These are phyloP conservation scores for Sporothrix pseudoabietina DNA, from an alignment of 2,329 filamentous ascomycete genomes.

Conservation along the genomic window DNA sequence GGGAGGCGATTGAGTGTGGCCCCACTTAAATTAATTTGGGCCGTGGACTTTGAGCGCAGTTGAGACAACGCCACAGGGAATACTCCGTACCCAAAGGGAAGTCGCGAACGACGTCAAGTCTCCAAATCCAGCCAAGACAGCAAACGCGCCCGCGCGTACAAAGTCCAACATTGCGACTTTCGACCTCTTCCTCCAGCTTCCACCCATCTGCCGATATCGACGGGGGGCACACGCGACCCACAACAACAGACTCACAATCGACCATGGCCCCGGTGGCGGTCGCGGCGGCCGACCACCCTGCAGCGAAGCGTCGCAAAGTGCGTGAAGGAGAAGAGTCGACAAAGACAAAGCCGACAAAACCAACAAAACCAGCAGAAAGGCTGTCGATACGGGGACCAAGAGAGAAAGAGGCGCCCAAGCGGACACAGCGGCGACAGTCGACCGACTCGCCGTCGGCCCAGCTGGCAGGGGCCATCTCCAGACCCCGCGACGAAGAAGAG, in stretches of 20 bases:
- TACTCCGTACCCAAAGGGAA: not conserved
- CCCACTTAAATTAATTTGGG: conserved; percentile 22
- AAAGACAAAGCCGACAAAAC: not conserved
- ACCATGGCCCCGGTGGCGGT: conserved; percentile 29
- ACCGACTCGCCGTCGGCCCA: conserved; percentile 33
- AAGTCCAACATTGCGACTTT: not conserved
- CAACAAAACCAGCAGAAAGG: not conserved
- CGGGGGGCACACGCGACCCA: not conserved
- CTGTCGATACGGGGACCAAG: conserved; percentile 26
- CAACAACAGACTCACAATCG: not conserved
- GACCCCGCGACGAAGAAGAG: not conserved
- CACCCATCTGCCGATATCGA: not conserved
- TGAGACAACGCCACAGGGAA: not conserved
- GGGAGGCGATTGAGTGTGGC: not conserved
- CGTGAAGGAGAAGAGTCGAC: not conserved
- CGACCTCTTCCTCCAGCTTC: not conserved
- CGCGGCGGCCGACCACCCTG: conserved; percentile 8
- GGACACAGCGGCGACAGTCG: not conserved
- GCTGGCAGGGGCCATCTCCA: conserved; percentile 30
- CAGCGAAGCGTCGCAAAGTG: conserved; percentile 31
- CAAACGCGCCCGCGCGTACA: conserved; percentile 7
- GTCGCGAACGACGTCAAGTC: conserved; percentile 14
- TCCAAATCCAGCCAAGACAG: not conserved
- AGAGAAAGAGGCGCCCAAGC: not conserved
- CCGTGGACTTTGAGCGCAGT: not conserved